A percentile compares a stretch with the other conserved stretches of the same genome.
phyloP scores from a whole-genome alignment of 352 stramenopile species.

The Globisporangium cystogenes region DNA sequence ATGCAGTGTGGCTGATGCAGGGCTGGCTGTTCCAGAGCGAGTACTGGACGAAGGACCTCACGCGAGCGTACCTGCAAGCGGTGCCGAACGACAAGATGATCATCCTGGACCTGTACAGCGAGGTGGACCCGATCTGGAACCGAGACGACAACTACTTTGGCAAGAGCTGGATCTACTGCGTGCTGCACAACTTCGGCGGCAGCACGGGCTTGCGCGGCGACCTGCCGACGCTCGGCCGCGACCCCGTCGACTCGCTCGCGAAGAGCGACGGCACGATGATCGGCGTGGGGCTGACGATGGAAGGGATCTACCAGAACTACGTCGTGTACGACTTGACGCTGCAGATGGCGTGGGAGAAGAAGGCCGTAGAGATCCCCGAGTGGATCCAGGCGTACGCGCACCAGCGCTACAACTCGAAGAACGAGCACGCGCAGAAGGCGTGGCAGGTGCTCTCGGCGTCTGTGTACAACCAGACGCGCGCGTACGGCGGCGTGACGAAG shows the following conservation, averaged over 20 bases:
- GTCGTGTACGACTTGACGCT: constrained; percentile 76
- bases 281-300: constrained; percentile 74
- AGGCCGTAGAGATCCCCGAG: constrained; percentile 28
- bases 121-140: constrained; percentile 65
- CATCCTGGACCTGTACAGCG: constrained; percentile 80
- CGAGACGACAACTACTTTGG: constrained; percentile 77
- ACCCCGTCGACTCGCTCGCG: constrained; percentile 36
- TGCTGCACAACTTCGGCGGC: constrained; percentile 82
- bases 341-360: constrained; percentile 62
- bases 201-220: constrained; percentile 74
- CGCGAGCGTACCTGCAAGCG: constrained; percentile 41
- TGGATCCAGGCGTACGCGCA: constrained; percentile 54
- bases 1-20: constrained; percentile 83
- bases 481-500: constrained; percentile 70
- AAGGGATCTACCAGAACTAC: constrained; percentile 87
- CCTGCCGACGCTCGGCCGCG: constrained; percentile 44
- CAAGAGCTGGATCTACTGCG: constrained; percentile 83
- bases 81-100: constrained; percentile 65
- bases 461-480: constrained; percentile 70
- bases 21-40: constrained; percentile 72
- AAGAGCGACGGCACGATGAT: constrained; percentile 65
- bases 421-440: constrained; percentile 39
- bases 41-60: constrained; percentile 66
- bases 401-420: constrained; percentile 53
- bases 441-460: constrained; percentile 52